phyloP scores from a whole-genome alignment of 192 early-diverging fungal genomes.

The Backusella circina region DNA sequence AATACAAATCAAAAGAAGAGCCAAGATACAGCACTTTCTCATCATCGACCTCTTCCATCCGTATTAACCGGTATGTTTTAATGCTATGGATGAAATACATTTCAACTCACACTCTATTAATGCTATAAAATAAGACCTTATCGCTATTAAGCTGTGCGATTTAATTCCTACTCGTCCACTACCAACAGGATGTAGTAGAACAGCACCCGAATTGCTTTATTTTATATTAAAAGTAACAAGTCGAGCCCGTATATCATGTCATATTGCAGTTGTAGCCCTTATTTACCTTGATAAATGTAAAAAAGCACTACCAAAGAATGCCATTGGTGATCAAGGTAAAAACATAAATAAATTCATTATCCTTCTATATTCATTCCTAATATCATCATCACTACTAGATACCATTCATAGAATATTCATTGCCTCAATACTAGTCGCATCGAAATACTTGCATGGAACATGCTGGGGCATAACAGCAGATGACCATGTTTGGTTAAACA shows the following conservation, averaged over 20 bases:
- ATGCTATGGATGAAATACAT: not conserved
- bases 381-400: slow-evolving; percentile 16
- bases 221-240: slow-evolving; percentile 33
- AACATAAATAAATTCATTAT: not conserved
- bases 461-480: not conserved
- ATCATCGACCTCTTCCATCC: slow-evolving; percentile 5
- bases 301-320: slow-evolving; percentile 26
- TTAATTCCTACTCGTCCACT: slow-evolving; percentile 17
- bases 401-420: slow-evolving; percentile 34
- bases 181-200: slow-evolving; percentile 3
- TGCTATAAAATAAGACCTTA: slow-evolving; percentile 9
- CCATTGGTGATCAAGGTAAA: slow-evolving; percentile 36
- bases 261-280: slow-evolving; percentile 31
- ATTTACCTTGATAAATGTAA: slow-evolving; percentile 35
- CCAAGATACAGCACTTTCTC: not conserved
- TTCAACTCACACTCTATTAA: not conserved
- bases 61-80: slow-evolving; percentile 9
- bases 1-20: not conserved
- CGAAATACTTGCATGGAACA: slow-evolving; percentile 29
- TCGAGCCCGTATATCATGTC: slow-evolving; percentile 26
- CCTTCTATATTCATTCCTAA: not conserved
- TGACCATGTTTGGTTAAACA: slow-evolving; percentile 20
- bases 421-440: slow-evolving; percentile 31
- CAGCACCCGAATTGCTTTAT: slow-evolving; percentile 35
- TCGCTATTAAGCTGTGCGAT: slow-evolving; percentile 25